Conservation (phyloP, 441 rosid genomes). For the Adansonia madagascariensis region DNA sequence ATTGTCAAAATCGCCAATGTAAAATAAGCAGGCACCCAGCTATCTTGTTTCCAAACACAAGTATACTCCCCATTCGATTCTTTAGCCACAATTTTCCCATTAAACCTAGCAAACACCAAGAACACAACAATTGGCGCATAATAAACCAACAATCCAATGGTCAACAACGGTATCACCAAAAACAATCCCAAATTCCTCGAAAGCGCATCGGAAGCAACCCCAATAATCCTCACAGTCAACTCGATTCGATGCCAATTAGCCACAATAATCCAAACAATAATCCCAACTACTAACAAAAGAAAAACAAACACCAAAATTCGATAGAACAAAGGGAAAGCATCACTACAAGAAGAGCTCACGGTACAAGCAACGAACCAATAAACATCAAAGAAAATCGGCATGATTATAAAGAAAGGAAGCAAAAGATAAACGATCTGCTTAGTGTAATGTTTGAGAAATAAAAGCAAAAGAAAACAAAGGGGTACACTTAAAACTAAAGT, state of each 20-base stretch:
- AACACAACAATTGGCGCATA: constrained; percentile 78
- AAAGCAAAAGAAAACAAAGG: constrained; percentile 61
- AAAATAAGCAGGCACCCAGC: constrained; percentile 90
- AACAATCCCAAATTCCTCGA: constrained; percentile 69
- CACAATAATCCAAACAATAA: constrained; percentile 72
- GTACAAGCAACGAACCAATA: constrained; percentile 94
- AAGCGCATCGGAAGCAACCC: constrained; percentile 80
- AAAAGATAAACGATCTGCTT: constrained; percentile 76
- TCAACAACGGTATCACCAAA: constrained; percentile 59
- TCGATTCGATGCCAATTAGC: constrained; percentile 80
- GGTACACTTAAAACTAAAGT: constrained; percentile 73
- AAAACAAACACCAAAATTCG: constrained; percentile 68
- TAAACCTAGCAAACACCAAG: constrained; percentile 72
- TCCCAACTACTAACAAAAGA: constrained; percentile 63
- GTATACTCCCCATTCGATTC: constrained; percentile 54
- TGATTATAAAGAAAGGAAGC: constrained; percentile 68
- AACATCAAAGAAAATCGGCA: constrained; percentile 69
- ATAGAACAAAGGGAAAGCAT: constrained; percentile 66
- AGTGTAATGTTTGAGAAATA: constrained; percentile 74
- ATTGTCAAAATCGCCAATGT: constrained; percentile 75
- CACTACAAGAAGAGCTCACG: constrained; percentile 62
- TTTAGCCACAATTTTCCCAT: constrained; percentile 65
- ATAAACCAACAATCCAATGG: constrained; percentile 55
- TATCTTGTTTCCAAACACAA: constrained; percentile 84
- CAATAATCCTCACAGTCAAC: constrained; percentile 71